phyloP scores from a whole-genome alignment of 805 yeast species.

The Saccharomycopsis fermentans region DNA sequence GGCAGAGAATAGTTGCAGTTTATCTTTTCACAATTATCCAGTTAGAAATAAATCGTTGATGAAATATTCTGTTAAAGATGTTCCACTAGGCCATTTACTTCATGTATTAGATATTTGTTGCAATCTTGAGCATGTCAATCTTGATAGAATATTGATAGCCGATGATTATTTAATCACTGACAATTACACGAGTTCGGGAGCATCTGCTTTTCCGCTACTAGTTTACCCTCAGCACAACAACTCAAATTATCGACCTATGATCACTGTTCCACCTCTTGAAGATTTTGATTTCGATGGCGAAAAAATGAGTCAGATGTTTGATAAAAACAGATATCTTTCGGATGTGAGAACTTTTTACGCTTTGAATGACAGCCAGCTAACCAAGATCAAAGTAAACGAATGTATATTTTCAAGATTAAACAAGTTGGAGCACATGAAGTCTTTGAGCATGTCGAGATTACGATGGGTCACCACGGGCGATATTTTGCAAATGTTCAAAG shows the following conservation, averaged over 20 bases:
- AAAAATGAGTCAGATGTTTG: background rate
- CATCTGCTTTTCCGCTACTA: background rate
- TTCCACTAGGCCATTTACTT: conserved; percentile 68
- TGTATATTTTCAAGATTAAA: conserved; percentile 6
- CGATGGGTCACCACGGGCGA: conserved; percentile 16
- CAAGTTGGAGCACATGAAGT: conserved; percentile 1
- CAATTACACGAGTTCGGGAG: background rate
- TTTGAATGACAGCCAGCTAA: conserved; percentile 12
- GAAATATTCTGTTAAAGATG: conserved; percentile 62
- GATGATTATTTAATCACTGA: conserved; percentile 50
- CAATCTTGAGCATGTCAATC: conserved; percentile 42
- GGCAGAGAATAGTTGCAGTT: background rate
- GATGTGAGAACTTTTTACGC: conserved; percentile 13
- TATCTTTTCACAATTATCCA: conserved; percentile 38
- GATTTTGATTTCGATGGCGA: background rate
- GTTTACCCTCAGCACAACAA: background rate
- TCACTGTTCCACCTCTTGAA: background rate
- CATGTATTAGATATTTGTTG: conserved; percentile 63
- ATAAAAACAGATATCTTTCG: conserved; percentile 8
- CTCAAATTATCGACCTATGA: background rate
- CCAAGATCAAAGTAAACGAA: conserved; percentile 5
- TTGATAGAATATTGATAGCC: conserved; percentile 55
- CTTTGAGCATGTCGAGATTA: background rate
- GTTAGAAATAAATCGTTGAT: conserved; percentile 46
- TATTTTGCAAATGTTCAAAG: conserved; percentile 4